These are phyloP conservation scores for Calophaca sinica DNA, from an alignment of 306 rosid genomes.

Conservation along the genomic window DNA sequence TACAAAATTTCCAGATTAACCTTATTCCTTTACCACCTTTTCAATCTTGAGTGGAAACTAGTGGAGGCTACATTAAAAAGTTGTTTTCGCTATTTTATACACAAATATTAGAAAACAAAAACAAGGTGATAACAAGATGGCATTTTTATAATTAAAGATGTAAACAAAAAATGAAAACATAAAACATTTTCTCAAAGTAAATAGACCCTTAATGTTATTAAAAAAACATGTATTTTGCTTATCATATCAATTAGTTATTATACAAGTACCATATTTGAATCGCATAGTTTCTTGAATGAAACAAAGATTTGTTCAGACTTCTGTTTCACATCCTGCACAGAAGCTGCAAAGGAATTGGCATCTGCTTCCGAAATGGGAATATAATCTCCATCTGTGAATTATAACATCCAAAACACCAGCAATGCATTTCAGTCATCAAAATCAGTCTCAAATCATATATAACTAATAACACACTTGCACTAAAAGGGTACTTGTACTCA, in stretches of 20 bases:
- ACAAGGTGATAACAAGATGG: background rate
- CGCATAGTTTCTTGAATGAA: conserved; percentile 69
- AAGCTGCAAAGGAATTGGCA: conserved; percentile 60
- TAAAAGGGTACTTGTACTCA: conserved; percentile 4
- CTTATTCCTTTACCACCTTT: conserved; percentile 13
- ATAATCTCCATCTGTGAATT: conserved; percentile 68
- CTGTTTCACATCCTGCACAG: conserved; percentile 63
- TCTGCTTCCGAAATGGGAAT: conserved; percentile 70
- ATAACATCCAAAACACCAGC: conserved; percentile 38
- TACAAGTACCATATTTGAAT: conserved; percentile 52
- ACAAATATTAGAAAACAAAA: background rate
- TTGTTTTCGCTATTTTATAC: background rate
- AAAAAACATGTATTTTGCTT: background rate
- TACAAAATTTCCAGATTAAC: conserved; percentile 49
- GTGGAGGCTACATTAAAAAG: background rate
- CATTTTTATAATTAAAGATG: background rate
- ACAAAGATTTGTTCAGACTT: conserved; percentile 69
- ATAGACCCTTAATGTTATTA: background rate
- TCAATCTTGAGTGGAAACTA: conserved; percentile 36
- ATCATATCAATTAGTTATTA: background rate
- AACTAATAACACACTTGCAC: conserved; percentile 2
- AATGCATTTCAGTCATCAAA: conserved; percentile 39
- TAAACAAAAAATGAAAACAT: background rate
- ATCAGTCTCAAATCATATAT: conserved; percentile 23
- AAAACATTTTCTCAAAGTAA: background rate